A percentile compares a stretch with the other conserved stretches of the same genome.
Conservation (phyloP, 768 basidiomycete genomes). For the Zangia roseola region DNA sequence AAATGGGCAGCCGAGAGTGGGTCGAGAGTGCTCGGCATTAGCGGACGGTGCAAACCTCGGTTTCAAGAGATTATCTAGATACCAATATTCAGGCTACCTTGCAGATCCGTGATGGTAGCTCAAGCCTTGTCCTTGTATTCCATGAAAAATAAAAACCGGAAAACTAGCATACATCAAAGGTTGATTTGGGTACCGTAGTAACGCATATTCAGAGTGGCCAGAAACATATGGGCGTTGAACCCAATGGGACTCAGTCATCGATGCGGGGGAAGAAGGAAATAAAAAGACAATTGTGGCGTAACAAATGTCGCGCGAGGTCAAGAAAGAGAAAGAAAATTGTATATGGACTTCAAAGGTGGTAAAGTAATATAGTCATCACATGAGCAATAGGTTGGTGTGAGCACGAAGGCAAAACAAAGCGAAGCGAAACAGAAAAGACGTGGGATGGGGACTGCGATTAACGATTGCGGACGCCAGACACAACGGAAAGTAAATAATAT, state of each 20-base stretch:
- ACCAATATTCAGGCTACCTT: too few relatives aligned
- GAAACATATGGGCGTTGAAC: conserved; percentile 14
- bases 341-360: conserved; percentile 24
- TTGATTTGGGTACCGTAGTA: conserved; percentile 15
- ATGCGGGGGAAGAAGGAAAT: not conserved
- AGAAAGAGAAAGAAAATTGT: conserved; percentile 8
- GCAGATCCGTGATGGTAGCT: too few relatives aligned
- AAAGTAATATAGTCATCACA: conserved; percentile 34
- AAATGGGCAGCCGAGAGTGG: conserved; percentile 94
- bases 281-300: conserved; percentile 10
- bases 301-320: conserved; percentile 9
- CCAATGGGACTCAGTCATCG: conserved; percentile 1
- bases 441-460: conserved; percentile 30
- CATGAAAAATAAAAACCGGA: not conserved
- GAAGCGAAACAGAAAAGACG: conserved; percentile 17
- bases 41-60: not conserved
- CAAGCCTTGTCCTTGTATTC: conserved; percentile 6
- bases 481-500: conserved; percentile 28
- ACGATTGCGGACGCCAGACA: conserved; percentile 23
- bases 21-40: conserved; percentile 43
- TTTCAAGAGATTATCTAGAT: too few relatives aligned
- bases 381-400: conserved; percentile 28
- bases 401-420: conserved; percentile 17
- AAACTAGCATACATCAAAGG: conserved; percentile 28
- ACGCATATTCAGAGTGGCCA: conserved; percentile 15